Percentiles rank a stretch among this genome's conserved stretches.
Conservation (phyloP, 768 basidiomycete genomes). For the Lepiota brunneoincarnata region DNA sequence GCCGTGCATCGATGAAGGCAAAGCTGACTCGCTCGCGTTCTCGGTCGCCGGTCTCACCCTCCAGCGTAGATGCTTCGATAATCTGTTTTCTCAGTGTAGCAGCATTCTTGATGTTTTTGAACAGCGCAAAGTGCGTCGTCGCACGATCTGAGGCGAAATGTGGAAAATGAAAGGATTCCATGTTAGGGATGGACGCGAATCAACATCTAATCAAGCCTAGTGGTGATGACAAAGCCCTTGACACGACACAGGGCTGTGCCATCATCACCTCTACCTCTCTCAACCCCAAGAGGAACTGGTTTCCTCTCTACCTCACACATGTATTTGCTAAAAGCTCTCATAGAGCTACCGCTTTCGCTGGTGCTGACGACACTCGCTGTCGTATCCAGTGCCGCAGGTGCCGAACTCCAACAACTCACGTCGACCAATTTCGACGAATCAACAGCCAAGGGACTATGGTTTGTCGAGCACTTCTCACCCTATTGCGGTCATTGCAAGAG, state of each 20-base stretch:
- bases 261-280: not conserved
- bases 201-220: slow-evolving; percentile 1
- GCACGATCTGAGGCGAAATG: slow-evolving; percentile 43
- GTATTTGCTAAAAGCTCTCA: not conserved
- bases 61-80: slow-evolving; percentile 60
- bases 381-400: not conserved
- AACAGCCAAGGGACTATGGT: slow-evolving; percentile 62
- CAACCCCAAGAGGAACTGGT: not conserved
- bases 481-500: slow-evolving; percentile 76
- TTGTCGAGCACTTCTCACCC: slow-evolving; percentile 87
- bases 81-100: slow-evolving; percentile 61
- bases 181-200: slow-evolving; percentile 15
- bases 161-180: slow-evolving; percentile 57
- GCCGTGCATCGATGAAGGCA: slow-evolving; percentile 83
- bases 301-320: not conserved
- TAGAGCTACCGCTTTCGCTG: slow-evolving; percentile 3
- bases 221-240: slow-evolving; percentile 5
- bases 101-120: slow-evolving; percentile 64
- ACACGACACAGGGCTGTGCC: slow-evolving; percentile 5
- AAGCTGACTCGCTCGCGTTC: slow-evolving; percentile 84
- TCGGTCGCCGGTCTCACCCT: slow-evolving; percentile 56
- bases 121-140: slow-evolving; percentile 61
- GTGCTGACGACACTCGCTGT: slow-evolving; percentile 4
- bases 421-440: slow-evolving; percentile 57
- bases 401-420: slow-evolving; percentile 36